phyloP scores from a whole-genome alignment of 139 green algal species.

The Auxenochlorella pyrenoidosa region DNA sequence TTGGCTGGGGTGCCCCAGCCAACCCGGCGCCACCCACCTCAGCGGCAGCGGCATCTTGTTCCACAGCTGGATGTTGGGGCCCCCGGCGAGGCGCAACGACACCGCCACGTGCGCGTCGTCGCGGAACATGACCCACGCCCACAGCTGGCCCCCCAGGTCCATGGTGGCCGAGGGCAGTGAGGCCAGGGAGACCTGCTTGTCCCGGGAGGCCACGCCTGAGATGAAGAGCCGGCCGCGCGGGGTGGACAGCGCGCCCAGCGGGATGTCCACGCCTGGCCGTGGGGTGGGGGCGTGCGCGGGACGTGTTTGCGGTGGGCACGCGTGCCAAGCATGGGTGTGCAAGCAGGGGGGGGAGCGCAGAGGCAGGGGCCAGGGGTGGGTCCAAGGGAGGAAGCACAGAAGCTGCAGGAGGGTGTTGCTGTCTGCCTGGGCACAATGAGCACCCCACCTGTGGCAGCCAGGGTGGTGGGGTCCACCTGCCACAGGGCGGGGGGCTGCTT shows the following conservation, averaged over 20 bases:
- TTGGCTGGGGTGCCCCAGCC: too few species aligned
- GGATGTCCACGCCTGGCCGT: not conserved
- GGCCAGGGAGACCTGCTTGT: too few species aligned
- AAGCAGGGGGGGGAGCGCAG: too few species aligned
- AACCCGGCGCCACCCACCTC: not conserved
- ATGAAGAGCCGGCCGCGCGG: not conserved
- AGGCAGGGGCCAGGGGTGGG: too few species aligned
- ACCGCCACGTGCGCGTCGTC: not conserved
- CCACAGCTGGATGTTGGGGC: constrained; percentile 2
- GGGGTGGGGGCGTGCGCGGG: not conserved
- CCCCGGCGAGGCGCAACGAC: not conserved
- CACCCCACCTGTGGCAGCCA: not conserved
- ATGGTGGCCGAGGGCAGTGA: not conserved
- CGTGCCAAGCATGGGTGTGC: too few species aligned
- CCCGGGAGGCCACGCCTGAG: not conserved
- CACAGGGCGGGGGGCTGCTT: not conserved
- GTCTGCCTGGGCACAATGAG: too few species aligned
- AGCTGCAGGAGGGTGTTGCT: too few species aligned
- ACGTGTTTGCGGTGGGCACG: too few species aligned
- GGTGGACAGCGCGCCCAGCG: not conserved
- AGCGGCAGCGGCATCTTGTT: not conserved
- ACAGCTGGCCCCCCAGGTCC: not conserved
- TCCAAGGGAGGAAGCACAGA: not conserved
- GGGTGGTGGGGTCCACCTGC: not conserved
- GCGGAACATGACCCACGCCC: constrained; percentile 12